Percentiles rank a stretch among this genome's conserved stretches.
phyloP scores from a whole-genome alignment of 164 flowering plant genomes.

The Umbellularia californica region DNA sequence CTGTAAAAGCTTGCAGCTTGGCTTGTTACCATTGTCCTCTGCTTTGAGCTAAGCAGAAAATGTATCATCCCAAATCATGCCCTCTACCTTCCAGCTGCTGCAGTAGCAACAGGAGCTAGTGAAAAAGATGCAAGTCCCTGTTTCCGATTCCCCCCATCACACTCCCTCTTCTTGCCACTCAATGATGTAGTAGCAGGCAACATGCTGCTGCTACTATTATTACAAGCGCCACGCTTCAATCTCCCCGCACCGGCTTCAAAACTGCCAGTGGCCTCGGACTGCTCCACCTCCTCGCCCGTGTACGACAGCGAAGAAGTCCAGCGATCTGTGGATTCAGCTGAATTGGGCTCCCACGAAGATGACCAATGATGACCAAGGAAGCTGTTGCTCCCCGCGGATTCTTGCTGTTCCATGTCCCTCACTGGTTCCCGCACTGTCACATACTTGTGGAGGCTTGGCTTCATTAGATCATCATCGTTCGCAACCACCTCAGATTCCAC shows the following conservation, averaged over 20 bases:
- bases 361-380: constrained; percentile 43
- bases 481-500: constrained; percentile 54
- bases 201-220: background rate
- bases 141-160: background rate
- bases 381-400: constrained; percentile 89
- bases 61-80: too few relatives aligned
- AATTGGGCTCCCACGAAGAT: constrained; percentile 72
- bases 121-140: background rate
- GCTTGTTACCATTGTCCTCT: too few relatives aligned
- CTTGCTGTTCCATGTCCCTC: constrained; percentile 52
- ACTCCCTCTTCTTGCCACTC: background rate
- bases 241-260: constrained; percentile 1
- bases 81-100: background rate
- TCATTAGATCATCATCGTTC: constrained; percentile 47
- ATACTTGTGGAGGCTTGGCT: constrained; percentile 86
- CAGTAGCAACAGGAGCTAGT: background rate
- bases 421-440: constrained; percentile 62
- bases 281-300: constrained; percentile 9
- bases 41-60: too few relatives aligned
- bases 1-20: too few relatives aligned
- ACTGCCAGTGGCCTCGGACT: background rate
- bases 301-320: constrained; percentile 51
- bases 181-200: background rate
- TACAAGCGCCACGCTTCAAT: background rate
- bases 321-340: constrained; percentile 67